Conservation (phyloP, 2,329 filamentous ascomycete genomes). For the Ophiostoma novo-ulmi region DNA sequence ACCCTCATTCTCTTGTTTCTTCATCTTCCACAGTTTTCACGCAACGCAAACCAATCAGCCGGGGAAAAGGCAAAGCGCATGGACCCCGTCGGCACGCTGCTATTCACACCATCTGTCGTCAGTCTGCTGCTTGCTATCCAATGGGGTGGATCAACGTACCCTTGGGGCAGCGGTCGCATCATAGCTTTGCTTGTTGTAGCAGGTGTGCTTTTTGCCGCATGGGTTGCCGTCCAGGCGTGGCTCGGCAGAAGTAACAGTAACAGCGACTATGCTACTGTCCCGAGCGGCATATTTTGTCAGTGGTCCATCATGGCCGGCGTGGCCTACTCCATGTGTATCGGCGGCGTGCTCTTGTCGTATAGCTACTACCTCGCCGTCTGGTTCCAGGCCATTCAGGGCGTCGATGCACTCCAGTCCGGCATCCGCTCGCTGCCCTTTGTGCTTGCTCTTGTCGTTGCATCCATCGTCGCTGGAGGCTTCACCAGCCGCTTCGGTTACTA, state of each 20-base stretch:
- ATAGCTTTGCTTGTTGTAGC: not conserved
- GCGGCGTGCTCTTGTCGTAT: slow-evolving; percentile 19
- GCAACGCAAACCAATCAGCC: not conserved
- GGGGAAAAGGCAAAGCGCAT: not conserved
- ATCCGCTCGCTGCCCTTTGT: slow-evolving; percentile 41
- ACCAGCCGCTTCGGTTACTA: slow-evolving; percentile 42
- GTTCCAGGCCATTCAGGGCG: slow-evolving; percentile 43
- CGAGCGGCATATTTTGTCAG: slow-evolving; percentile 36
- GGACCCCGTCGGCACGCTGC: slow-evolving; percentile 1
- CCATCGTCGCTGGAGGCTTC: slow-evolving; percentile 38
- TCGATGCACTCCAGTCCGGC: slow-evolving; percentile 39
- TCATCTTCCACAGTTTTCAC: not conserved
- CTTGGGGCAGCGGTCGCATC: not conserved
- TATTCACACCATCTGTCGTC: not conserved
- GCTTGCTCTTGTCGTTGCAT: slow-evolving; percentile 40
- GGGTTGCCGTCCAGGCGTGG: slow-evolving; percentile 5
- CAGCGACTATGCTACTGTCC: slow-evolving; percentile 32
- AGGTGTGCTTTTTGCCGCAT: not conserved
- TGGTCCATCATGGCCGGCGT: slow-evolving; percentile 27
- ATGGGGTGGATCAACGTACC: not conserved
- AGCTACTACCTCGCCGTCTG: slow-evolving; percentile 33
- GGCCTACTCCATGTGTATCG: slow-evolving; percentile 12
- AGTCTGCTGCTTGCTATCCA: not conserved
- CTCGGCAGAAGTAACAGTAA: not conserved
- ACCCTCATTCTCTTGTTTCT: not conserved